Evolutionary conservation across 306 rosid genomes (phyloP).

Genomic region (Prunus mongolica): DNA sequence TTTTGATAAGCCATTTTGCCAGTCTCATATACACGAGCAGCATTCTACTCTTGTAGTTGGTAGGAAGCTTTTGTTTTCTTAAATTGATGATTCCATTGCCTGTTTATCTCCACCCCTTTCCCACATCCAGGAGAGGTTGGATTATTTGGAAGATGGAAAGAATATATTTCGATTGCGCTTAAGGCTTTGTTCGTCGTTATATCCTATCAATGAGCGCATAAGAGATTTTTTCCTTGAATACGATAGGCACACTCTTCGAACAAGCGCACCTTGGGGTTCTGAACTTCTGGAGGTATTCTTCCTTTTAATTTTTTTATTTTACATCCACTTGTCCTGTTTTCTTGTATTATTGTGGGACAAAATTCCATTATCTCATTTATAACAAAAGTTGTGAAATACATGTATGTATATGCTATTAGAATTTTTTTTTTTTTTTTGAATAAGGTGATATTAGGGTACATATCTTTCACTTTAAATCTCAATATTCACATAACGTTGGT

Average conservation of each 20-base stretch:
- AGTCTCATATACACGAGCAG: neutral
- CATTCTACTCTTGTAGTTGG: neutral
- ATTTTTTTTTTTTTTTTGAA: neutral
- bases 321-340: neutral
- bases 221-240: constrained; percentile 96
- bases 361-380: neutral
- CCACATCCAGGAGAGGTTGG: constrained; percentile 80
- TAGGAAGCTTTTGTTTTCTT: constrained; percentile 7
- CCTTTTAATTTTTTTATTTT: constrained; percentile 9
- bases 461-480: neutral
- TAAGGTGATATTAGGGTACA: neutral
- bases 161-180: constrained; percentile 85
- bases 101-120: constrained; percentile 23
- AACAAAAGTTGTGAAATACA: neutral
- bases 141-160: constrained; percentile 97
- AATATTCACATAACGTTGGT: neutral
- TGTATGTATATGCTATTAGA: neutral
- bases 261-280: constrained; percentile 99
- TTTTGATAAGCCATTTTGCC: neutral
- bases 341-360: neutral
- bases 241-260: constrained; percentile 96
- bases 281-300: constrained; percentile 90
- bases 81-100: constrained; percentile 4
- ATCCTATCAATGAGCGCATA: constrained; percentile 89
- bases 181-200: constrained; percentile 86